Base-by-base conservation (phyloP, 2,329 filamentous ascomycete genomes). In the Amauroascus verrucosus region DNA sequence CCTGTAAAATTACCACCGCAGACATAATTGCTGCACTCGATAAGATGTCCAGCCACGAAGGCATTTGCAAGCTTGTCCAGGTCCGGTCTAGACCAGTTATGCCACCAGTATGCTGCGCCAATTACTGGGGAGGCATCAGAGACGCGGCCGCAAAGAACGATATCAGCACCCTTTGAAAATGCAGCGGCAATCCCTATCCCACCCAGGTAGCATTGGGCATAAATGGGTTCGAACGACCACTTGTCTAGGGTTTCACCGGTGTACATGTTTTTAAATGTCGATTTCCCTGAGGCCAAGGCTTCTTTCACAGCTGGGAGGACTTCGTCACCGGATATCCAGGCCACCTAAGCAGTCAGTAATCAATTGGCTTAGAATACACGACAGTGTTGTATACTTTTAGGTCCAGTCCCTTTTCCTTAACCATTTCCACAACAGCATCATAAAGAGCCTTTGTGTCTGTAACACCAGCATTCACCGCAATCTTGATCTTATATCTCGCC, bases 281-380 rank as follows among this genome's bases (percentile, higher is more conserved):
- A 67, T 35, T 63, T 62, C 2, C 67, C 68, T 11, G 58, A 60
- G 1, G 59, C 54, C n/a, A 70, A 55, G 1, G 61, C 60, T 3
- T 60, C 51, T 49, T 67, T 62, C 32, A 72, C 59, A 1, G 63
- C 62, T 2, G 65, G 61, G 4, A 72, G 59, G 5, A 72, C 68
- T 56, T 74, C 70, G 56, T 77, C 75, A 1, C 75, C 75, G 35
- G 70, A 71, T 18, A 77, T 65, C 68, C 72, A 76, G 8, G 74
- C 75, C 2, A 77, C 68, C 57, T 71, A 48, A n/a, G 4, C 6
- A 9, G 26, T 57, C 35, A 58, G 45, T 18, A 54, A 6, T 50
- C 24, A 32, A 20, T 7, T 13, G 33, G 6, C 35, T n/a, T 16
- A 22, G 7, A 6, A 47, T 4, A 40, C 8, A 32, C n/a, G n/a